These are phyloP conservation scores for Verticillium zaregamsianum DNA, from an alignment of 2,329 filamentous ascomycete genomes.

Conservation along the genomic window DNA sequence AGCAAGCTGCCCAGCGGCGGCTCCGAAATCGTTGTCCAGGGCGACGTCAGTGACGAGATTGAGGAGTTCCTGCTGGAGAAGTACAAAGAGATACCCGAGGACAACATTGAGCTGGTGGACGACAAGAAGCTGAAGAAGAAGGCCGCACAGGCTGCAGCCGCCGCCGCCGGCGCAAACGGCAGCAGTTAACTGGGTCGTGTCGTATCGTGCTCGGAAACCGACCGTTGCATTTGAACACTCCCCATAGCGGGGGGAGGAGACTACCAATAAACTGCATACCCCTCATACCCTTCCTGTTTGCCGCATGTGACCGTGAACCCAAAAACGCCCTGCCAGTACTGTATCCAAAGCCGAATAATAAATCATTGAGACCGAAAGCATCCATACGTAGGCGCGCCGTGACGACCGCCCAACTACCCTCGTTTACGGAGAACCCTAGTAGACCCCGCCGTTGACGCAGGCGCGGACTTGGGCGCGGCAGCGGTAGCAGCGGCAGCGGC, in stretches of 20 bases:
- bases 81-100: constrained; percentile 86
- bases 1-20: constrained; percentile 82
- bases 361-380: not conserved
- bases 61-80: constrained; percentile 86
- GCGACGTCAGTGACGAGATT: constrained; percentile 92
- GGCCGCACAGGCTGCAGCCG: not conserved
- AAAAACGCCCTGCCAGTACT: not conserved
- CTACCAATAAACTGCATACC: not conserved
- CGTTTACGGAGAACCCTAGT: constrained; percentile 54
- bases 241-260: not conserved
- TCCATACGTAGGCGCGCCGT: not conserved
- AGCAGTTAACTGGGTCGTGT: not conserved
- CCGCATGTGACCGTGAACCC: not conserved
- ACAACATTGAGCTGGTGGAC: constrained; percentile 91
- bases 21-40: constrained; percentile 97
- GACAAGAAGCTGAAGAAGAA: constrained; percentile 80
- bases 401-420: constrained; percentile 22
- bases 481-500: constrained; percentile 37
- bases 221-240: not conserved
- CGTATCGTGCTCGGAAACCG: not conserved
- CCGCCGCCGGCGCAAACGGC: not conserved
- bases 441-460: constrained; percentile 38
- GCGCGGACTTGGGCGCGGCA: constrained; percentile 35
- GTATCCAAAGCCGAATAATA: not conserved
- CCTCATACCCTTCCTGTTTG: not conserved